phyloP scores from a whole-genome alignment of 768 basidiomycete species.

The Tylopilus vinaceipallidus region DNA sequence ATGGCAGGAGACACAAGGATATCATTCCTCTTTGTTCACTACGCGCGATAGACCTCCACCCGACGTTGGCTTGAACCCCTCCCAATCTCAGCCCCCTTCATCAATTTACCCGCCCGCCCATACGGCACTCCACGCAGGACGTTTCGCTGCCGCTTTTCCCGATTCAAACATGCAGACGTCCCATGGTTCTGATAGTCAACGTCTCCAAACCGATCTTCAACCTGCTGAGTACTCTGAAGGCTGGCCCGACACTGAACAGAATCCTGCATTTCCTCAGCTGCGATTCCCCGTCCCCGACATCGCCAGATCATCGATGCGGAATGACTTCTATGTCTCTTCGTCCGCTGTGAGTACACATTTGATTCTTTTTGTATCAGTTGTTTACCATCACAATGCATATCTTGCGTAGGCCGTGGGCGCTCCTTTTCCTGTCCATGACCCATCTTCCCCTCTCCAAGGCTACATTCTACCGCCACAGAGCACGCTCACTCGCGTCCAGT shows the following conservation, averaged over 20 bases:
- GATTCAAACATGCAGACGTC: rapidly evolving
- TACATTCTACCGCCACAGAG: neutral
- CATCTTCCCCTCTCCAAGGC: too few species aligned
- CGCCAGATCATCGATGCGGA: too few species aligned
- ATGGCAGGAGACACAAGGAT: neutral
- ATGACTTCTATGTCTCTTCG: neutral
- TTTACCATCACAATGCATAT: too few species aligned
- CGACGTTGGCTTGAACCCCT: neutral
- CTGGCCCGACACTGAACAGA: too few species aligned
- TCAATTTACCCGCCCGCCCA: too few species aligned
- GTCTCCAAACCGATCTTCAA: neutral
- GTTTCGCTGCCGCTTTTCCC: neutral
- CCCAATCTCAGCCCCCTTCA: neutral
- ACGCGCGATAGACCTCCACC: neutral
- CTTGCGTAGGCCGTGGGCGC: neutral
- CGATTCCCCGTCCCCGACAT: rapidly evolving
- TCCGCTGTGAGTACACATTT: neutral
- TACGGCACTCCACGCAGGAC: neutral
- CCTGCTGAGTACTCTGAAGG: neutral
- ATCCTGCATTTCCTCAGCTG: neutral
- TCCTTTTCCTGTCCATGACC: neutral
- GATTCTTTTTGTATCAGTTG: too few species aligned
- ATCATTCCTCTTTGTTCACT: neutral
- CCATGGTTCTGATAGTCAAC: neutral
- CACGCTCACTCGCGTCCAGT: neutral